Evolutionary conservation across 225 moss, liverwort and hornwort species (phyloP).

Genomic region (Climacium dendroides): DNA sequence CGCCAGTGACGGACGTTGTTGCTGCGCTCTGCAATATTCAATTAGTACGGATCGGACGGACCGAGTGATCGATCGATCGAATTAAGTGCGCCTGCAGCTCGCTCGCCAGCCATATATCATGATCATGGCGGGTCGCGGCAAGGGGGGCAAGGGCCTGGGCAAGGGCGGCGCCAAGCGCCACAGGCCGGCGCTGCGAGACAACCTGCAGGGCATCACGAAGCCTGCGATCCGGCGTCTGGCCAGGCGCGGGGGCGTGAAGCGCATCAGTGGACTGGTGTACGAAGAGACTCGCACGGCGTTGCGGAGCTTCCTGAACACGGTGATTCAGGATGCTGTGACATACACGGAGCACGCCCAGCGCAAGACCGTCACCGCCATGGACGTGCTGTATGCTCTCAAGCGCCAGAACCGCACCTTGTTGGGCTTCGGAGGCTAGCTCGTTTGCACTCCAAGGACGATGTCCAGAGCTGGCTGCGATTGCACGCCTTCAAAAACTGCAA

Average conservation of each 20-base stretch:
- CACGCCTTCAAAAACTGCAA: background rate
- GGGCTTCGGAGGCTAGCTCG: background rate
- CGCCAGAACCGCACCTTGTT: background rate
- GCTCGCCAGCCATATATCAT: background rate
- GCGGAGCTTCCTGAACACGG: background rate
- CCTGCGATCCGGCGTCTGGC: background rate
- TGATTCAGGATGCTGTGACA: background rate
- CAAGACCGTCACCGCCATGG: background rate
- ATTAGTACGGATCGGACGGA: too few species aligned
- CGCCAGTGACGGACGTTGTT: background rate
- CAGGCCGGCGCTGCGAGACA: background rate
- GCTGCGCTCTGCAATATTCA: background rate
- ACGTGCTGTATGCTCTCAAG: background rate
- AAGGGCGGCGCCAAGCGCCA: background rate
- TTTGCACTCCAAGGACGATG: background rate
- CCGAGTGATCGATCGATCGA: too few species aligned
- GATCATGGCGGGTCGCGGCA: background rate
- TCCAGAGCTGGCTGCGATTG: background rate
- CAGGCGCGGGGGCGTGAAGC: background rate
- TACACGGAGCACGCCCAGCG: background rate
- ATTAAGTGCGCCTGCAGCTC: background rate
- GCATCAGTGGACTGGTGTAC: background rate
- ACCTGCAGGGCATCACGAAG: background rate
- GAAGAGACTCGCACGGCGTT: background rate
- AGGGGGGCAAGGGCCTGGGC: background rate